phyloP scores from a whole-genome alignment of 768 basidiomycete genomes.

The Tulasnella sp. region DNA sequence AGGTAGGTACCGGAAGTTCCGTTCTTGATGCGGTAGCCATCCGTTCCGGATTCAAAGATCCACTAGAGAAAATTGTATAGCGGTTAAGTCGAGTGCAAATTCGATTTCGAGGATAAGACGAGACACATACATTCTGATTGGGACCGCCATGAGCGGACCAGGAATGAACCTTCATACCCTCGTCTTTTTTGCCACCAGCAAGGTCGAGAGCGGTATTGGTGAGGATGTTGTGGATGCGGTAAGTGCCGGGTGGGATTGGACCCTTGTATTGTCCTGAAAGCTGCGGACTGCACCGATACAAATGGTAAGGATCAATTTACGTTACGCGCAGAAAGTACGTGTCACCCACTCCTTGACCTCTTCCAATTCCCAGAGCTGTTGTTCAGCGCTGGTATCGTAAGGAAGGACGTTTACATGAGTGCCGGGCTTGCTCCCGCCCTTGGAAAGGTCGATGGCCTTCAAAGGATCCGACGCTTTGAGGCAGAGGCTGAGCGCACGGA shows the following conservation, averaged over 20 bases:
- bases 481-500: neutral
- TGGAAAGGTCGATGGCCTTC: constrained; percentile 10
- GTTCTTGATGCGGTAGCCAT: constrained; percentile 23
- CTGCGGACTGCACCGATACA: no score
- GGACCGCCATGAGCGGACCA: neutral
- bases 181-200: neutral
- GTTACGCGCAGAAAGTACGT: no score
- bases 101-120: neutral
- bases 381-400: neutral
- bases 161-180: neutral
- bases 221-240: constrained; percentile 22
- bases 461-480: no score
- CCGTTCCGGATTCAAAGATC: neutral
- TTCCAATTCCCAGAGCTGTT: neutral
- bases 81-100: neutral
- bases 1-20: constrained; percentile 16
- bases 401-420: neutral
- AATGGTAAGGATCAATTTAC: no score
- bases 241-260: constrained; percentile 6
- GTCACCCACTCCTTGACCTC: no score
- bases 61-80: neutral
- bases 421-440: neutral
- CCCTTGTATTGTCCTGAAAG: neutral
- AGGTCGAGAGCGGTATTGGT: constrained; percentile 25
- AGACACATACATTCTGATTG: constrained; percentile 5